phyloP scores from a whole-genome alignment of 495 filamentous ascomycete genomes.

The Haplographium delicatum region DNA sequence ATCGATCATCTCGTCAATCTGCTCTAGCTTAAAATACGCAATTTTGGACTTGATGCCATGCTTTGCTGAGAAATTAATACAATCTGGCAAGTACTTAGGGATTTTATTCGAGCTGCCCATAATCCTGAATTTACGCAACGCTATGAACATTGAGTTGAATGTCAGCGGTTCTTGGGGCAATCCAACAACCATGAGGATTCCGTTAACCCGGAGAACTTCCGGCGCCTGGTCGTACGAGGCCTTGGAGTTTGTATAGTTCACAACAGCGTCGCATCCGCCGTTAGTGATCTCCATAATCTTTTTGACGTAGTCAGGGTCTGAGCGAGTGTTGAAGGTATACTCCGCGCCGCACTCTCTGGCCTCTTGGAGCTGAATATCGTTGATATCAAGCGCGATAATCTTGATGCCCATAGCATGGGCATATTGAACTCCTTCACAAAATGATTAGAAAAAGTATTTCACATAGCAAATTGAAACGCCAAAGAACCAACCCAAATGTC shows the following conservation, averaged over 20 bases:
- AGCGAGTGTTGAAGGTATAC: slow-evolving; percentile 3
- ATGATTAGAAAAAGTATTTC: too few relatives aligned
- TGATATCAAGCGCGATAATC: slow-evolving; percentile 18
- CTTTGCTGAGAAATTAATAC: neutral
- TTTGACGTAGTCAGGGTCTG: neutral
- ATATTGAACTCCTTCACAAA: slow-evolving; percentile 25
- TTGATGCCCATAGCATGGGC: slow-evolving; percentile 8
- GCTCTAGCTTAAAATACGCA: neutral
- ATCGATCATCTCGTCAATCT: neutral
- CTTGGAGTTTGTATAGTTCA: neutral
- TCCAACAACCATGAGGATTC: neutral
- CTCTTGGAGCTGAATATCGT: neutral
- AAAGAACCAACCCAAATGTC: slow-evolving; percentile 18
- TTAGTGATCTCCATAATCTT: slow-evolving; percentile 1
- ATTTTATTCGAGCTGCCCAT: neutral
- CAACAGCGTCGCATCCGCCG: slow-evolving; percentile 1
- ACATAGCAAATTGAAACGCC: too few relatives aligned
- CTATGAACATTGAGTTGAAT: neutral
- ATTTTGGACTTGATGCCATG: neutral
- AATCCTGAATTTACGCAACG: neutral
- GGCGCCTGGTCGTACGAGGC: neutral
- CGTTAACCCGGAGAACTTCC: neutral
- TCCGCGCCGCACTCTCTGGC: slow-evolving; percentile 3
- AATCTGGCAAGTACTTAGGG: neutral
- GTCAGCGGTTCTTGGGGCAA: neutral